phyloP scores from a whole-genome alignment of 73 alveolate genomes.

The Paramecium pentaurelia region DNA sequence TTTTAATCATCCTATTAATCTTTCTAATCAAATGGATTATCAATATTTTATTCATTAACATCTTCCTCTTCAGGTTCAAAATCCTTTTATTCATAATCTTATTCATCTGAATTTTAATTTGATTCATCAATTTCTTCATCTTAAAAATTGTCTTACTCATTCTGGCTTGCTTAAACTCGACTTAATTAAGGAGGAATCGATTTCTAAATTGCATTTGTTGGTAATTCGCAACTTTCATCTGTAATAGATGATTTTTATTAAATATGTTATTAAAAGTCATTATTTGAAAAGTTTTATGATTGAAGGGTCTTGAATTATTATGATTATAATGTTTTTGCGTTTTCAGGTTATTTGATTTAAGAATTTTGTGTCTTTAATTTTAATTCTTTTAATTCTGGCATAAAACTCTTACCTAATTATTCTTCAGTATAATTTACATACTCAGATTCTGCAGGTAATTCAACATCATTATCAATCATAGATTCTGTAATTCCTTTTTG shows the following conservation, averaged over 20 bases:
- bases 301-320: background rate
- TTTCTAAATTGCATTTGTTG: background rate
- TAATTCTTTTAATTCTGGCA: background rate
- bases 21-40: background rate
- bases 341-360: background rate
- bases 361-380: background rate
- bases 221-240: background rate
- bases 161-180: background rate
- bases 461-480: slow-evolving; percentile 44
- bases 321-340: background rate
- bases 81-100: background rate
- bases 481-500: slow-evolving; percentile 30
- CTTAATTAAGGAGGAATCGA: background rate
- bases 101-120: background rate
- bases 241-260: background rate
- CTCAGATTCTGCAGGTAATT: slow-evolving; percentile 14
- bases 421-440: background rate
- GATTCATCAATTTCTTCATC: background rate
- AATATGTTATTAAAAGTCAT: background rate
- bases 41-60: background rate
- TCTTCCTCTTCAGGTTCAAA: slow-evolving; percentile 1
- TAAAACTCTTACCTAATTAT: background rate
- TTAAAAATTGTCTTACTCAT: background rate
- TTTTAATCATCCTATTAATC: background rate
- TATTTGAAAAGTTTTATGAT: background rate